Evolutionary conservation across 1,284 basidiomycete genomes (phyloP).

Genomic region (Sanguinoderma infundibulare): DNA sequence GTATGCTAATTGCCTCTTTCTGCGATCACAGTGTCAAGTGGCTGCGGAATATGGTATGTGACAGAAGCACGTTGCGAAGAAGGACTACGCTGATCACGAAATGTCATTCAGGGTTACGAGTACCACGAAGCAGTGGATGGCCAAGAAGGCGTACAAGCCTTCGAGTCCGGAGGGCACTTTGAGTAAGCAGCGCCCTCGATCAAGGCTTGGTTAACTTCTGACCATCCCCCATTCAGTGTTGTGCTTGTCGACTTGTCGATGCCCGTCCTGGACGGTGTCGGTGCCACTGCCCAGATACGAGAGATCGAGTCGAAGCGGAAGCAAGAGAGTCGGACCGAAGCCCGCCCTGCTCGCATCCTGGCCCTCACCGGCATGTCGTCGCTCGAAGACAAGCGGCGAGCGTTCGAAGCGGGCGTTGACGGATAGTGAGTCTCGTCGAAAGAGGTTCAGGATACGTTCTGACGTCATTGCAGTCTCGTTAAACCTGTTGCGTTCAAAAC

Average conservation of each 20-base stretch:
- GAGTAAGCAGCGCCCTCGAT: conserved; percentile 60
- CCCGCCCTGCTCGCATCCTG: conserved; percentile 68
- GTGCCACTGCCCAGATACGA: conserved; percentile 85
- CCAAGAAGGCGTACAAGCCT: conserved; percentile 82
- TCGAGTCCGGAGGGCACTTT: conserved; percentile 69
- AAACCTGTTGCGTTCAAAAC: conserved; percentile 93
- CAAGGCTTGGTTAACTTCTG: not conserved
- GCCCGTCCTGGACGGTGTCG: conserved; percentile 90
- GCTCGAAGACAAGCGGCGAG: conserved; percentile 88
- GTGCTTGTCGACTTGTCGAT: conserved; percentile 91
- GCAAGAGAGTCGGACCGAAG: conserved; percentile 21
- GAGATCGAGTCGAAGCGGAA: conserved; percentile 68
- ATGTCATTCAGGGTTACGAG: conserved; percentile 65
- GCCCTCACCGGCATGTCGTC: conserved; percentile 94
- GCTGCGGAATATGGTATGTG: conserved; percentile 66
- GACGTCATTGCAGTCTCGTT: conserved; percentile 62
- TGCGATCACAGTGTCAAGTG: conserved; percentile 70
- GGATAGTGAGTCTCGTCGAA: conserved; percentile 74
- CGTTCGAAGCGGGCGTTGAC: conserved; percentile 92
- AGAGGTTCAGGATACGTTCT: not conserved
- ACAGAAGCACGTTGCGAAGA: not conserved
- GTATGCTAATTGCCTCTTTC: conserved; percentile 30
- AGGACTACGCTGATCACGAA: not conserved
- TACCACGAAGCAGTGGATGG: conserved; percentile 85
- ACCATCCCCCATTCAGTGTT: conserved; percentile 52